Evolutionary conservation across 352 stramenopile species (phyloP).

Genomic region (Globisporangium camurandrum): DNA sequence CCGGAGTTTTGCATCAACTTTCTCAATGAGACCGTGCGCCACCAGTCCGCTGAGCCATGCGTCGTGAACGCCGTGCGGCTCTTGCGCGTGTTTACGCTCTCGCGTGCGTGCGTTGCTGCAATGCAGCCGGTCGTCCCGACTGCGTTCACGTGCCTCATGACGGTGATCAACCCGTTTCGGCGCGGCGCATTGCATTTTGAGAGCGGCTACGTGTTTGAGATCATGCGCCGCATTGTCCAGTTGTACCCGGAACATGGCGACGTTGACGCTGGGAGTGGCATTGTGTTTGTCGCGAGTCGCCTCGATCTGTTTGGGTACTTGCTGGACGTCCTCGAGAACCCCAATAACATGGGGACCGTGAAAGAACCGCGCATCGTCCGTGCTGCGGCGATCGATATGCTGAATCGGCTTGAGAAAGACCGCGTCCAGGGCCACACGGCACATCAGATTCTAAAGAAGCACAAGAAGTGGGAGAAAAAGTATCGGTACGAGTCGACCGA

Average conservation of each 20-base stretch:
- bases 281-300: constrained; percentile 64
- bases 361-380: constrained; percentile 55
- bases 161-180: constrained; percentile 34
- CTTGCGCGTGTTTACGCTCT: constrained; percentile 56
- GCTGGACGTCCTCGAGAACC: constrained; percentile 68
- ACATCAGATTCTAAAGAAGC: constrained; percentile 79
- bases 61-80: constrained; percentile 60
- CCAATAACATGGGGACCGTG: constrained; percentile 39
- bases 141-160: constrained; percentile 48
- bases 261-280: constrained; percentile 42
- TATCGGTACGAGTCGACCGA: constrained; percentile 49
- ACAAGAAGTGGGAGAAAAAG: constrained; percentile 86
- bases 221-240: constrained; percentile 59
- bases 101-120: constrained; percentile 37
- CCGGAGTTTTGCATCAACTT: constrained; percentile 57
- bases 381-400: constrained; percentile 65
- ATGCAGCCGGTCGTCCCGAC: constrained; percentile 53
- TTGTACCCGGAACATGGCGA: constrained; percentile 68
- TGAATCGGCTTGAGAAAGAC: constrained; percentile 78
- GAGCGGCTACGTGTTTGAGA: constrained; percentile 58
- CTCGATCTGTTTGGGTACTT: constrained; percentile 69
- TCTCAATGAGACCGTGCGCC: constrained; percentile 59
- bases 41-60: constrained; percentile 51
- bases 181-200: constrained; percentile 57
- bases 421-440: constrained; percentile 57